phyloP scores from a whole-genome alignment of 208 protist species.

The Leishmania amazonensis region DNA sequence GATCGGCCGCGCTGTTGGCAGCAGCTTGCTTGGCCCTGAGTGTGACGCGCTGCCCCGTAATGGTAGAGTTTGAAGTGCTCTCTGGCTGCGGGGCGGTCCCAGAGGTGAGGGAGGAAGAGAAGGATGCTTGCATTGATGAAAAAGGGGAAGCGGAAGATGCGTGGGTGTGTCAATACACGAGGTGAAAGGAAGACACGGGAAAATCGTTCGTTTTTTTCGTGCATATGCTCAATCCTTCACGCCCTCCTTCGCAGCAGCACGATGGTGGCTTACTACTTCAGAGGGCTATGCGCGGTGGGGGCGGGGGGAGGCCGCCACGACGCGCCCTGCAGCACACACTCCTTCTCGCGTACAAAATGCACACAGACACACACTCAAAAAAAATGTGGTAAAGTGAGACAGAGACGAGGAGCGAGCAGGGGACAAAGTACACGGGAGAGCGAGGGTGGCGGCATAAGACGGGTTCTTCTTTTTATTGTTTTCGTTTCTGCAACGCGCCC shows the following conservation, averaged over 20 bases:
- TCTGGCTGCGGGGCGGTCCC: neutral
- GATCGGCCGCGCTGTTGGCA: slow-evolving; percentile 14
- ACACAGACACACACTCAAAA: neutral
- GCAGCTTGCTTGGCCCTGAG: slow-evolving; percentile 37
- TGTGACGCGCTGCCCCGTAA: slow-evolving; percentile 39
- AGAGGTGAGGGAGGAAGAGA: neutral
- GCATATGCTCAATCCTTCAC: neutral
- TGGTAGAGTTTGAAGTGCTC: neutral
- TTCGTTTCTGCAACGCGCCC: neutral
- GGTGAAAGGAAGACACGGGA: too few relatives aligned
- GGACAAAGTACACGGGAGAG: neutral
- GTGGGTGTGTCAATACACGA: neutral
- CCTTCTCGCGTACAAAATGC: neutral
- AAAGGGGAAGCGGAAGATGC: neutral
- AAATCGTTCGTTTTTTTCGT: neutral
- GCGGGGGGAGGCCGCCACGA: neutral
- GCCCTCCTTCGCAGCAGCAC: neutral
- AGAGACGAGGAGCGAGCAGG: neutral
- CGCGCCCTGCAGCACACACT: neutral
- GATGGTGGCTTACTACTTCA: neutral
- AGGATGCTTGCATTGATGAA: neutral
- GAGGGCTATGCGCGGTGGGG: neutral
- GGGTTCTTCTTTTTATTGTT: neutral
- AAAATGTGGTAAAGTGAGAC: neutral
- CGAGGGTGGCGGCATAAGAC: neutral